Percentiles rank a stretch among this genome's conserved stretches.
Conservation (phyloP, 345 rosid species). For the Viola odorata region DNA sequence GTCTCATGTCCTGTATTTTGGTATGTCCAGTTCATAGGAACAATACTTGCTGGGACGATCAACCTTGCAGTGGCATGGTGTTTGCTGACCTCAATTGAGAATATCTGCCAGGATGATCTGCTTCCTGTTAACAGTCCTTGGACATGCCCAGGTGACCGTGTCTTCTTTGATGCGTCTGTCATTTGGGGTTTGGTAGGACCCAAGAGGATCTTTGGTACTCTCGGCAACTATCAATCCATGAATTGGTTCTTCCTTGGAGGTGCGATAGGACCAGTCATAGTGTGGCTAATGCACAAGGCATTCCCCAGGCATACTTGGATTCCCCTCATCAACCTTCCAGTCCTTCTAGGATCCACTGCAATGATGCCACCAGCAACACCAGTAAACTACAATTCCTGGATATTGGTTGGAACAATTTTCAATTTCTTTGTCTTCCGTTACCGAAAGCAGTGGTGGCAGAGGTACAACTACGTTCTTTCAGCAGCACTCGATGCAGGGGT, state of each 20-base stretch:
- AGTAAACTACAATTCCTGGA: slow-evolving; percentile 70
- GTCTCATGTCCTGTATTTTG: background rate
- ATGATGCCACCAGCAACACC: slow-evolving; percentile 82
- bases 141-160: slow-evolving; percentile 82
- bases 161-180: slow-evolving; percentile 88
- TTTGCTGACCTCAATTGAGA: slow-evolving; percentile 54
- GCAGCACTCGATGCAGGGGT: slow-evolving; percentile 86
- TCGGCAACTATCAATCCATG: slow-evolving; percentile 65
- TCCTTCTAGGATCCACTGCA: slow-evolving; percentile 73
- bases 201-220: slow-evolving; percentile 60
- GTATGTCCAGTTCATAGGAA: slow-evolving; percentile 58
- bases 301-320: slow-evolving; percentile 82
- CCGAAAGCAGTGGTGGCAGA: slow-evolving; percentile 79
- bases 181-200: slow-evolving; percentile 94
- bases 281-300: slow-evolving; percentile 64
- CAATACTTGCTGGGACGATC: slow-evolving; percentile 77
- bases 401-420: slow-evolving; percentile 70
- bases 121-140: slow-evolving; percentile 71
- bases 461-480: slow-evolving; percentile 78
- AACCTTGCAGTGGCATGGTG: slow-evolving; percentile 83
- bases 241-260: slow-evolving; percentile 91
- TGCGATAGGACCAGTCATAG: slow-evolving; percentile 64
- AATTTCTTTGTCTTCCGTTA: slow-evolving; percentile 74
- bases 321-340: slow-evolving; percentile 79
- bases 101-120: slow-evolving; percentile 76